Evolutionary conservation across 768 basidiomycete genomes (phyloP).

Genomic region (Phylloporus arenicola): DNA sequence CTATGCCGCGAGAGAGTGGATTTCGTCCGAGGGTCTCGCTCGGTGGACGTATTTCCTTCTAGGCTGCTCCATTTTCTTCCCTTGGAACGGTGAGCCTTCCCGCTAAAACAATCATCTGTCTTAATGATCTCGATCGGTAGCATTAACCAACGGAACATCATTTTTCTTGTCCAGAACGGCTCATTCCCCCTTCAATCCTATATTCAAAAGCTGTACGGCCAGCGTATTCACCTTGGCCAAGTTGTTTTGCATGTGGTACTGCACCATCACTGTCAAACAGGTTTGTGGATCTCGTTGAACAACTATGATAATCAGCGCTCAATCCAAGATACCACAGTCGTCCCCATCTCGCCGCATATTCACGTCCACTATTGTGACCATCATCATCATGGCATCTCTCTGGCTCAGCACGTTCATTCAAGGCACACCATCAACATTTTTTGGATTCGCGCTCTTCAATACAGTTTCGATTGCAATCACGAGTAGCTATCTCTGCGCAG

Average conservation of each 20-base stretch:
- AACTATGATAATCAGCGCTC: not conserved
- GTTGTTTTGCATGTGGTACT: slow-evolving; percentile 66
- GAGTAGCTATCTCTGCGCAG: slow-evolving; percentile 70
- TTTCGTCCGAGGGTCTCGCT: slow-evolving; percentile 36
- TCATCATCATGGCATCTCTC: slow-evolving; percentile 51
- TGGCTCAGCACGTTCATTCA: slow-evolving; percentile 59
- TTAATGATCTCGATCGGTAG: slow-evolving; percentile 33
- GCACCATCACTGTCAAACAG: slow-evolving; percentile 59
- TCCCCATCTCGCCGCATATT: slow-evolving; percentile 52
- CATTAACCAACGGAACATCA: slow-evolving; percentile 76
- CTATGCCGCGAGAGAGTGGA: slow-evolving; percentile 21
- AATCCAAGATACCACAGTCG: slow-evolving; percentile 35
- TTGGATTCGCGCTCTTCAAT: slow-evolving; percentile 58
- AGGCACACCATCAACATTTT: slow-evolving; percentile 50
- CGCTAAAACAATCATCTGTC: not conserved
- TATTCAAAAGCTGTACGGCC: slow-evolving; percentile 61
- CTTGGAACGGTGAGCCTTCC: slow-evolving; percentile 73
- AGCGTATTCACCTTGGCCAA: slow-evolving; percentile 57
- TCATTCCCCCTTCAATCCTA: slow-evolving; percentile 48
- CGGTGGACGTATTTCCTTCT: slow-evolving; percentile 64
- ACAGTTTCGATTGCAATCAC: slow-evolving; percentile 56
- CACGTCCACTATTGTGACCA: slow-evolving; percentile 45
- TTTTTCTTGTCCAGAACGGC: slow-evolving; percentile 68
- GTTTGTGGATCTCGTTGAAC: slow-evolving; percentile 34
- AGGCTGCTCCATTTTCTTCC: slow-evolving; percentile 73